Evolutionary conservation across 306 rosid genomes (phyloP).

Genomic region (Begonia peltatifolia): DNA sequence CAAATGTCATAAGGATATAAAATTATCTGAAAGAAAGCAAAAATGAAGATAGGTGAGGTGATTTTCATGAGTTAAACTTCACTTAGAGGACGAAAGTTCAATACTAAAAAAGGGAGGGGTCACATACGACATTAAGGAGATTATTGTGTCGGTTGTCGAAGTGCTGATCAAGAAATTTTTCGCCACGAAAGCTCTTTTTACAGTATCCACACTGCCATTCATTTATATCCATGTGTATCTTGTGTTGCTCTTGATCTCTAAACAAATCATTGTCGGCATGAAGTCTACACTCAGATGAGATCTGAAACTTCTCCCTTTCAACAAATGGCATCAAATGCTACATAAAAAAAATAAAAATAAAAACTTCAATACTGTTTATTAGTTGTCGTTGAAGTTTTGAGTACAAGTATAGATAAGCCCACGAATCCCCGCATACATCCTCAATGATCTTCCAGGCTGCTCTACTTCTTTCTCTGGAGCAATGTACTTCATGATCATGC

Average conservation of each 20-base stretch:
- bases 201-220: conserved; percentile 98
- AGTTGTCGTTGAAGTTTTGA: no score
- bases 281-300: conserved; percentile 57
- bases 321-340: conserved; percentile 83
- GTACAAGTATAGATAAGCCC: no score
- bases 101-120: conserved; percentile 14
- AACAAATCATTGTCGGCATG: conserved; percentile 70
- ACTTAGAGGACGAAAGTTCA: not conserved
- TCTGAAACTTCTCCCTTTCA: conserved; percentile 50
- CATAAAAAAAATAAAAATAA: conserved; percentile 4
- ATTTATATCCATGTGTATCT: conserved; percentile 42
- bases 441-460: conserved; percentile 60
- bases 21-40: no score
- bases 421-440: conserved; percentile 28
- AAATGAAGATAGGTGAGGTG: no score
- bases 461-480: conserved; percentile 89
- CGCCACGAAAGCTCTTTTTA: conserved; percentile 82
- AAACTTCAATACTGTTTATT: no score
- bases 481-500: conserved; percentile 48
- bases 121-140: conserved; percentile 81
- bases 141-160: conserved; percentile 75
- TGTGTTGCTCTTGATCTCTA: conserved; percentile 88
- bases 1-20: no score
- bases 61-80: not conserved
- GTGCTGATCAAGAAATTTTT: conserved; percentile 85